Percentiles rank a stretch among this genome's conserved stretches.
These are phyloP conservation scores for Apium graveolens DNA, from an alignment of 129 eudicot species.

Conservation along the genomic window DNA sequence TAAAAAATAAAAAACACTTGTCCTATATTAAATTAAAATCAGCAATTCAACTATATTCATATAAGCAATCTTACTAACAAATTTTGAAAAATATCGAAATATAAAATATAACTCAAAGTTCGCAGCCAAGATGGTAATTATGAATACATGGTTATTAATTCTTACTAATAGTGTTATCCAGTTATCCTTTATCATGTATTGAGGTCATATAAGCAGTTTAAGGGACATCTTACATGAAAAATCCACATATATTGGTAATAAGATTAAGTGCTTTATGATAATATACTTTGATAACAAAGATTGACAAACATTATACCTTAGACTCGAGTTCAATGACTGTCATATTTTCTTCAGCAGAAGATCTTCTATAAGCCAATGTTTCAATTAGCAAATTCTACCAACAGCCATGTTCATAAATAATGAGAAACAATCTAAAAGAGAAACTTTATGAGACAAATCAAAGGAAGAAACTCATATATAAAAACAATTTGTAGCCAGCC, in stretches of 20 bases:
- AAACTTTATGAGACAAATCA: not conserved
- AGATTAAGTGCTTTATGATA: not conserved
- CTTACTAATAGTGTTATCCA: no score
- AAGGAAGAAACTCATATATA: not conserved
- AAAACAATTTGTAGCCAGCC: no score
- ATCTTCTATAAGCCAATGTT: constrained; percentile 58
- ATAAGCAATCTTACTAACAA: no score
- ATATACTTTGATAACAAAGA: not conserved
- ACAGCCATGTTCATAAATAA: not conserved
- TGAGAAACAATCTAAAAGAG: not conserved
- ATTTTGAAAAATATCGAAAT: no score
- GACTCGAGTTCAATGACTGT: constrained; percentile 57
- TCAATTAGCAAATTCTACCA: constrained; percentile 61
- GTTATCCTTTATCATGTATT: no score
- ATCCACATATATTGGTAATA: not conserved
- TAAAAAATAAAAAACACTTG: not conserved
- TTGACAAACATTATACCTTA: constrained; percentile 36
- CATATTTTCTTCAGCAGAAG: constrained; percentile 54
- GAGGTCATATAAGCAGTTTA: no score
- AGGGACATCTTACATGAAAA: not conserved
- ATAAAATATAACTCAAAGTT: no score
- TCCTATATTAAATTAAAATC: no score
- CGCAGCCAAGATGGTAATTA: no score
- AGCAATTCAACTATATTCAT: no score
- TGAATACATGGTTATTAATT: no score